A percentile compares a stretch with the other conserved stretches of the same genome.
Conservation (phyloP, 352 stramenopile species). For the Pythium grandisporangium region DNA sequence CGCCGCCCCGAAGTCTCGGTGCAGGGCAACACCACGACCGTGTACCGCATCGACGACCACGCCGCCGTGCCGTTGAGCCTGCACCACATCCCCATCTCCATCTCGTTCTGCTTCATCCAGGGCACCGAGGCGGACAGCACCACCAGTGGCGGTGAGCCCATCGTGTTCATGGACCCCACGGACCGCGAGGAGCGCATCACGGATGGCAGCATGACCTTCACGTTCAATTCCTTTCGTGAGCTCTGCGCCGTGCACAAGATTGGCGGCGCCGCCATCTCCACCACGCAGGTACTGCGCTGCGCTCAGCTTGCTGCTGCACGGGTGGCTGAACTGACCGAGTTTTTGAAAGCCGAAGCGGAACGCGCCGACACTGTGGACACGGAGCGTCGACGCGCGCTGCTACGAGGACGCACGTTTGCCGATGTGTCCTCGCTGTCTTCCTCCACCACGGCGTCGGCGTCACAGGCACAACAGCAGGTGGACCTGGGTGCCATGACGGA, state of each 20-base stretch:
- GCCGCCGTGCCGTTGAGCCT: slow-evolving; percentile 89
- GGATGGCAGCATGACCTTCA: slow-evolving; percentile 83
- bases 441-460: slow-evolving; percentile 7
- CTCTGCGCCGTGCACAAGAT: slow-evolving; percentile 88
- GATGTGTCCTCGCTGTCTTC: slow-evolving; percentile 51
- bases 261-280: slow-evolving; percentile 63
- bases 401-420: slow-evolving; percentile 63
- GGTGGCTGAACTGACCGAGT: slow-evolving; percentile 63
- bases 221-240: slow-evolving; percentile 89
- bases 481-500: slow-evolving; percentile 81
- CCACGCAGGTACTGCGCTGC: slow-evolving; percentile 58
- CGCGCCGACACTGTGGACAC: slow-evolving; percentile 63
- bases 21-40: slow-evolving; percentile 34
- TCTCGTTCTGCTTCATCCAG: slow-evolving; percentile 88
- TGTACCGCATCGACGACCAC: slow-evolving; percentile 85
- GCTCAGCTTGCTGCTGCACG: slow-evolving; percentile 73
- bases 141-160: slow-evolving; percentile 23
- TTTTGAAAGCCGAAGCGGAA: slow-evolving; percentile 67
- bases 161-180: slow-evolving; percentile 86
- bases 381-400: slow-evolving; percentile 49
- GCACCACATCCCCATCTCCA: slow-evolving; percentile 93
- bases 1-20: slow-evolving; percentile 85
- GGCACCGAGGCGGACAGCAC: slow-evolving; percentile 9
- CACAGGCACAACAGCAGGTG: slow-evolving; percentile 32
- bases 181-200: slow-evolving; percentile 86